Conservation (phyloP, 768 basidiomycete genomes). For the Rhodotorula taiwanensis region DNA sequence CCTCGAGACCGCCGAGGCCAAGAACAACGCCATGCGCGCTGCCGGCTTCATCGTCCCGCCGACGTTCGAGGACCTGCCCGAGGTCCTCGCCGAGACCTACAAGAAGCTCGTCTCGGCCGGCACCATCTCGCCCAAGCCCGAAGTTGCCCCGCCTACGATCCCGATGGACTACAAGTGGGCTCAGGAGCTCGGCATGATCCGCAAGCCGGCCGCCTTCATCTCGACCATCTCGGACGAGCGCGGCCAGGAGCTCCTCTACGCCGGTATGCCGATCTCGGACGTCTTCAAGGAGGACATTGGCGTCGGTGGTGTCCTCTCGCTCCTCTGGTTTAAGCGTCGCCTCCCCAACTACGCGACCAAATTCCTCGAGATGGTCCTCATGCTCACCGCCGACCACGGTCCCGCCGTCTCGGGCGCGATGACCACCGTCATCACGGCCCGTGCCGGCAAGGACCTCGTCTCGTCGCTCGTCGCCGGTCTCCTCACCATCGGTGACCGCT, state of each 20-base stretch:
- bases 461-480: slow-evolving; percentile 93
- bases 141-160: slow-evolving; percentile 86
- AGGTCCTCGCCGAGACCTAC: slow-evolving; percentile 76
- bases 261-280: slow-evolving; percentile 97
- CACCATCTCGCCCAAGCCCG: slow-evolving; percentile 60
- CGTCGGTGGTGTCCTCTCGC: slow-evolving; percentile 85
- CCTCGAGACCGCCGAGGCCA: slow-evolving; percentile 93
- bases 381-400: slow-evolving; percentile 92
- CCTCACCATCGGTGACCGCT: slow-evolving; percentile 93
- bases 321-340: slow-evolving; percentile 96
- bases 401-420: slow-evolving; percentile 60
- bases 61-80: slow-evolving; percentile 93
- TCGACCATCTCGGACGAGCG: slow-evolving; percentile 95
- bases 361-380: slow-evolving; percentile 99
- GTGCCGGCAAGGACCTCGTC: slow-evolving; percentile 98
- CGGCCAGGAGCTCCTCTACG: slow-evolving; percentile 95
- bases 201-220: slow-evolving; percentile 82
- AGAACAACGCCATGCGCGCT: slow-evolving; percentile 88
- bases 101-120: slow-evolving; percentile 67
- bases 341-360: slow-evolving; percentile 90
- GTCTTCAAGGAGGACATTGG: slow-evolving; percentile 72
- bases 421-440: slow-evolving; percentile 98
- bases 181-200: slow-evolving; percentile 92
- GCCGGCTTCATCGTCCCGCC: slow-evolving; percentile 96
- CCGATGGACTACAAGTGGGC: slow-evolving; percentile 99